Percentiles rank a stretch among this genome's conserved stretches.
These are phyloP conservation scores for Saccharomyces pastorianus DNA, from an alignment of 1,139 yeast genomes.

Conservation along the genomic window DNA sequence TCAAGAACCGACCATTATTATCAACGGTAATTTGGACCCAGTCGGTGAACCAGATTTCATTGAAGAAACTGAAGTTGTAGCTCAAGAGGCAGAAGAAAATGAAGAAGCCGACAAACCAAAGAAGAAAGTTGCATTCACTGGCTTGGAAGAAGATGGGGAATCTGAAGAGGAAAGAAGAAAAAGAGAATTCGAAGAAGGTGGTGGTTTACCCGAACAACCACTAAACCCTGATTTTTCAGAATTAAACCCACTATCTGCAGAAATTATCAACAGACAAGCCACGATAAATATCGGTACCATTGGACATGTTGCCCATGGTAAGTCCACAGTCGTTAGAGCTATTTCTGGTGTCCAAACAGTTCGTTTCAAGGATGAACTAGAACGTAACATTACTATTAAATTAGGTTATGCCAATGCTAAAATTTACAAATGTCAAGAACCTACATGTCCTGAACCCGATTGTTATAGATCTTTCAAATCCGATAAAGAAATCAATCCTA, in stretches of 20 bases:
- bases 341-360: conserved; percentile 98
- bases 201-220: conserved; percentile 96
- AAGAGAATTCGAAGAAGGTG: conserved; percentile 93
- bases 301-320: conserved; percentile 99
- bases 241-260: conserved; percentile 87
- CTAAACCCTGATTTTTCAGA: conserved; percentile 70
- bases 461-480: conserved; percentile 92
- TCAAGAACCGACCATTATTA: conserved; percentile 77
- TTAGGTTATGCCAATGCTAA: conserved; percentile 98
- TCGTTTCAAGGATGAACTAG: conserved; percentile 95
- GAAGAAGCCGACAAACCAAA: conserved; percentile 41
- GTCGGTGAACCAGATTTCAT: conserved; percentile 35
- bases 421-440: conserved; percentile 86
- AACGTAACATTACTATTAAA: conserved; percentile 97
- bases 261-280: conserved; percentile 96
- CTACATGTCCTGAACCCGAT: conserved; percentile 85
- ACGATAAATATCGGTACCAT: conserved; percentile 98
- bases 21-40: conserved; percentile 58
- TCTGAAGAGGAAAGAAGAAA: conserved; percentile 62
- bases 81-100: conserved; percentile 22
- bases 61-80: conserved; percentile 33
- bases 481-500: conserved; percentile 89
- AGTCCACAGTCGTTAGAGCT: conserved; percentile 96
- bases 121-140: conserved; percentile 81
- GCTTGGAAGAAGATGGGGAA: conserved; percentile 45